phyloP scores from a whole-genome alignment of 257 asterid species.

The Petunia axillaris region DNA sequence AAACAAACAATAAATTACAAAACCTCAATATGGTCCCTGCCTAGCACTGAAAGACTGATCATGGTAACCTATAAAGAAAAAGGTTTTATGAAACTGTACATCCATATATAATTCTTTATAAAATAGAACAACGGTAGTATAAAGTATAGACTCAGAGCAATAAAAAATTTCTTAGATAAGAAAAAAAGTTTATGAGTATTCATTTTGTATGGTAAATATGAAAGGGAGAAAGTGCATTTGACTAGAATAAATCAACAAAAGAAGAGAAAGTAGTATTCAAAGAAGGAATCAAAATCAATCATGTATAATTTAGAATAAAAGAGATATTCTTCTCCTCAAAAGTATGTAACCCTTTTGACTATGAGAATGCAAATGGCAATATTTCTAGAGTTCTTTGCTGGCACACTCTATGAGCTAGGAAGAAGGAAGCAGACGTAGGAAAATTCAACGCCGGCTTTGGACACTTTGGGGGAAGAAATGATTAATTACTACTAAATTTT shows the following conservation, averaged over 20 bases:
- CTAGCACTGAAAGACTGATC: too few relatives aligned
- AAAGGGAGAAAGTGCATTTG: background rate
- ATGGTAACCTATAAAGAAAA: too few relatives aligned
- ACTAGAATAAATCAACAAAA: background rate
- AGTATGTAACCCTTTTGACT: background rate
- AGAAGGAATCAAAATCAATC: slow-evolving; percentile 1
- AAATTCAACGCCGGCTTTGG: background rate
- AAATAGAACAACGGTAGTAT: background rate
- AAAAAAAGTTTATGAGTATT: too few relatives aligned
- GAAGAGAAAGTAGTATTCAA: background rate
- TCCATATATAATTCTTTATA: too few relatives aligned
- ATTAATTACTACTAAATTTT: too few relatives aligned
- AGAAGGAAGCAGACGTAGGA: background rate
- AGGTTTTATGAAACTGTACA: too few relatives aligned
- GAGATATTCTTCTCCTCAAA: background rate
- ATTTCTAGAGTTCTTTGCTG: background rate
- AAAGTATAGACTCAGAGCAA: background rate
- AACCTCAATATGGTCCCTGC: too few relatives aligned
- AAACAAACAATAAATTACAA: too few relatives aligned
- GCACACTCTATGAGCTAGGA: background rate
- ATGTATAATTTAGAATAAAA: background rate
- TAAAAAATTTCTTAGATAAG: too few relatives aligned
- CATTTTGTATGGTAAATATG: too few relatives aligned
- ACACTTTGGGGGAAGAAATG: too few relatives aligned
- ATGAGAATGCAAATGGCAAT: background rate